phyloP scores from a whole-genome alignment of 2,329 filamentous ascomycete species.

The Kalmusia sp. region DNA sequence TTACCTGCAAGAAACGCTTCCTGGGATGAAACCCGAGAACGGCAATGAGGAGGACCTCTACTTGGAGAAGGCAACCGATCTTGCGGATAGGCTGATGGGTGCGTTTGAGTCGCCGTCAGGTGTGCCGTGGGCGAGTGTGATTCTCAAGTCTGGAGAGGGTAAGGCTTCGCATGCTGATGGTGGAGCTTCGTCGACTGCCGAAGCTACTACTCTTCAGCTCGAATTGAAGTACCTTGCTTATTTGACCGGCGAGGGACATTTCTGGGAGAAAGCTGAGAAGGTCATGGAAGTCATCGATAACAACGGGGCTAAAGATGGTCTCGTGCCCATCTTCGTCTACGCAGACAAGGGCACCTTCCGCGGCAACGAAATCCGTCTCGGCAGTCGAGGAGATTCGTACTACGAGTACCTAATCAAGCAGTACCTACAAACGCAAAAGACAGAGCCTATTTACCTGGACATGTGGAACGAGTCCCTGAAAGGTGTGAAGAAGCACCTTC shows the following conservation, averaged over 20 bases:
- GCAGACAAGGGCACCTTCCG: slow-evolving; percentile 79
- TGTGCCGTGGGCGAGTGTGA: slow-evolving; percentile 88
- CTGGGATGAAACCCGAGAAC: slow-evolving; percentile 77
- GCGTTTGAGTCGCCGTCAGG: slow-evolving; percentile 90
- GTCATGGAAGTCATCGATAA: slow-evolving; percentile 91
- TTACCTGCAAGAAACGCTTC: slow-evolving; percentile 86
- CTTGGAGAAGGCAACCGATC: slow-evolving; percentile 91
- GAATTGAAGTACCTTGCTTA: slow-evolving; percentile 98
- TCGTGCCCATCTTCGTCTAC: slow-evolving; percentile 91
- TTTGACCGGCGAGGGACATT: slow-evolving; percentile 88
- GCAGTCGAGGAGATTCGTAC: slow-evolving; percentile 94
- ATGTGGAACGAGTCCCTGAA: slow-evolving; percentile 90
- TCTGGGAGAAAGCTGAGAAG: slow-evolving; percentile 90
- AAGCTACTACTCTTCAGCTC: slow-evolving; percentile 89
- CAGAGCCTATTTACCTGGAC: slow-evolving; percentile 84
- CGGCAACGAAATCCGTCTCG: slow-evolving; percentile 85
- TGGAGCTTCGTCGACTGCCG: slow-evolving; percentile 91
- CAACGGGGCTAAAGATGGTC: slow-evolving; percentile 78
- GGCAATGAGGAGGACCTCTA: slow-evolving; percentile 86
- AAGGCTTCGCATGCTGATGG: slow-evolving; percentile 82
- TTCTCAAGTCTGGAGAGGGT: slow-evolving; percentile 78
- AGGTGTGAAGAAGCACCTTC: slow-evolving; percentile 88
- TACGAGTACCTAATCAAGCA: slow-evolving; percentile 99
- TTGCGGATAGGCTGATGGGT: slow-evolving; percentile 84
- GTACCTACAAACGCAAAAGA: slow-evolving; percentile 88